These are phyloP conservation scores for Xylaria arbuscula DNA, from an alignment of 2,329 filamentous ascomycete species.

Conservation along the genomic window DNA sequence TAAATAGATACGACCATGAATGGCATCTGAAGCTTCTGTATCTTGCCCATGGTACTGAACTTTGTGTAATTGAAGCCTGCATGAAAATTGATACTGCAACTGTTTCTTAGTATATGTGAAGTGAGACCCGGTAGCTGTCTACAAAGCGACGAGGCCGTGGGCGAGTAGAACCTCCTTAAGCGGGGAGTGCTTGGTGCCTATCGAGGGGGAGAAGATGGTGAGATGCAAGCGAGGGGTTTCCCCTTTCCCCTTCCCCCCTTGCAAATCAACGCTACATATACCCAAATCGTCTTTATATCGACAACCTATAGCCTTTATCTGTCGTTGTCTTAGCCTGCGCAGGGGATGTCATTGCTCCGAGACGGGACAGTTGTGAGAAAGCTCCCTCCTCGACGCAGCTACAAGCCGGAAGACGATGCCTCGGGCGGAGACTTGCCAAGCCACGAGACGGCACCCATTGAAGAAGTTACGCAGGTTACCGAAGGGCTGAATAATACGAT, in stretches of 20 bases:
- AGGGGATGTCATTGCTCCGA: constrained; percentile 17
- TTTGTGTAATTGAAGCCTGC: background rate
- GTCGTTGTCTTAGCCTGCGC: background rate
- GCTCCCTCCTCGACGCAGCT: background rate
- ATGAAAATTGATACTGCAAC: background rate
- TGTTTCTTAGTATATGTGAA: no score
- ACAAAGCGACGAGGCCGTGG: background rate
- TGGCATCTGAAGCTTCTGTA: background rate
- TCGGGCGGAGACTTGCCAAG: background rate
- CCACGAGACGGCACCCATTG: constrained; percentile 16
- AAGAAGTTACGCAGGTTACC: constrained; percentile 9
- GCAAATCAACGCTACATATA: background rate
- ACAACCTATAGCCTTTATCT: background rate
- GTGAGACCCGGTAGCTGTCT: background rate
- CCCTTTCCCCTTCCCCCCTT: background rate
- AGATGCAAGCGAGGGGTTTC: background rate
- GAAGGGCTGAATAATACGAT: constrained; percentile 16
- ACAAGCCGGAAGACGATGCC: background rate
- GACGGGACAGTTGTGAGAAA: constrained; percentile 22
- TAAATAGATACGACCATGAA: background rate
- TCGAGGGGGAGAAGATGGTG: background rate
- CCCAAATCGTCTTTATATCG: background rate
- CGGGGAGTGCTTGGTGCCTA: background rate
- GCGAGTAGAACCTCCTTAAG: background rate
- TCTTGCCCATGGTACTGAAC: background rate